Evolutionary conservation across 495 filamentous ascomycete genomes (phyloP), one percentile per base, ranked within the genome.

Genomic region (Penicillium paradoxum): DNA sequence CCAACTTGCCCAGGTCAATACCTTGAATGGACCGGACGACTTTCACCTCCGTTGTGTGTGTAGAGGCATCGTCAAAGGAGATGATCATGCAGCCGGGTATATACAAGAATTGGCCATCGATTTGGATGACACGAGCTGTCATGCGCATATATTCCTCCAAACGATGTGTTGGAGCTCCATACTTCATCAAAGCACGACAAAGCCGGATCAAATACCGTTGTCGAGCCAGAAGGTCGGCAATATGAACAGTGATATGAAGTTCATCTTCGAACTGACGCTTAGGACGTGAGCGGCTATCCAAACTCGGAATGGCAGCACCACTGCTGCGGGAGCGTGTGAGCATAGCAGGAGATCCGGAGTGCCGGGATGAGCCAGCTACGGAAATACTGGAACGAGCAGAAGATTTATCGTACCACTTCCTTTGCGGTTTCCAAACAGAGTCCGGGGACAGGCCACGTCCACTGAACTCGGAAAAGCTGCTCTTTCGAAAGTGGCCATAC

Each of bases 51-150:
- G 91, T 90, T 8, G 92, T 96, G 62, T 96, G 91, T 8, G 90
- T 95, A 21, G 84, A 79, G 21, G 80, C 77, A 70, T 97, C 92
- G 61, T 95, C 92, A 62, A 97, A 97, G 4, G 89, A 90, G 53
- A 96, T 86, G 54, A 97, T 88, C 92, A 97, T 97, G 60, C 89
- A 95, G 17, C 89, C 89, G 2, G 92, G 92, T 19, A 96, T 84
- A 64, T 96, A 97, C 37, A 96, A 71, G 60, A 95, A 97, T 54
- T 95, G 90, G 37, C 85, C 88, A 54, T 96, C 88, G 41, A 97
- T 91, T 67, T 92, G 87, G 39, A 97, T 79, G 4, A 95, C 88
- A 3, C 89, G 81, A 22, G 91, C 85, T 13, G 88, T 89, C 90
- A 91, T 95, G 49, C 79, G 84, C 86, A 97, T 87, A 62, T 96